Percentiles rank a stretch among this genome's conserved stretches.
Conservation (phyloP, 352 stramenopile species). For the Phytopythium ostracodes region DNA sequence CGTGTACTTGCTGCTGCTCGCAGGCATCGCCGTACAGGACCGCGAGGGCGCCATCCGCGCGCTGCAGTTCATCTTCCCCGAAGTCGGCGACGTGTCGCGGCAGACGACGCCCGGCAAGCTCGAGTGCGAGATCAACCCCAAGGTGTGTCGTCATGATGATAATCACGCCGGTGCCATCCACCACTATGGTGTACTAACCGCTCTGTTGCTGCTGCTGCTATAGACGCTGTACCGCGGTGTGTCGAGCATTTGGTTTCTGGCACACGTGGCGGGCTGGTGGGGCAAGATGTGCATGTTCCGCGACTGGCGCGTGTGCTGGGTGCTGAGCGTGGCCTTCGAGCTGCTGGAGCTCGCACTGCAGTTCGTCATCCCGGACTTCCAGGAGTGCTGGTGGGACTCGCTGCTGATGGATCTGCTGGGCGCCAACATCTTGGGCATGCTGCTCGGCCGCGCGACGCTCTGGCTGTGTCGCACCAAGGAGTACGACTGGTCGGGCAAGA, state of each 20-base stretch:
- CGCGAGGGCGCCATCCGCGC: constrained; percentile 46
- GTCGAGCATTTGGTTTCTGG: constrained; percentile 83
- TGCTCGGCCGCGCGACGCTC: constrained; percentile 65
- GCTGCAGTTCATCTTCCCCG: constrained; percentile 74
- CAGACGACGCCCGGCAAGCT: constrained; percentile 21
- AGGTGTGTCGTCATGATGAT: constrained; percentile 12
- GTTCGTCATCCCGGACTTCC: constrained; percentile 91
- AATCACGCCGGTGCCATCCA: neutral
- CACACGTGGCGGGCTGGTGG: constrained; percentile 86
- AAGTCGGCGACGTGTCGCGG: constrained; percentile 49
- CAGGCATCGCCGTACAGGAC: constrained; percentile 67
- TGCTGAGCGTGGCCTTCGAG: constrained; percentile 90
- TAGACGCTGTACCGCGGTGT: constrained; percentile 63
- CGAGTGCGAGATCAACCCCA: constrained; percentile 63
- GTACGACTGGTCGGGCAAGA: constrained; percentile 88
- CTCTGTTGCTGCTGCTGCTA: neutral
- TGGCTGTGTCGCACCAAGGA: constrained; percentile 82
- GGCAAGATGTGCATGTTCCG: constrained; percentile 94
- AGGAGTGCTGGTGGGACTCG: constrained; percentile 95
- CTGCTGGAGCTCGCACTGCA: constrained; percentile 85
- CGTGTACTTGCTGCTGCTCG: constrained; percentile 73
- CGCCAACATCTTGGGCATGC: constrained; percentile 91
- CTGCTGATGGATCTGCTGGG: constrained; percentile 90
- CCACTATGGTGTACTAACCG: neutral
- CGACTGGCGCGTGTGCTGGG: constrained; percentile 91